Conservation (phyloP, 2,329 filamentous ascomycete genomes). For the Bertia moriformis region DNA sequence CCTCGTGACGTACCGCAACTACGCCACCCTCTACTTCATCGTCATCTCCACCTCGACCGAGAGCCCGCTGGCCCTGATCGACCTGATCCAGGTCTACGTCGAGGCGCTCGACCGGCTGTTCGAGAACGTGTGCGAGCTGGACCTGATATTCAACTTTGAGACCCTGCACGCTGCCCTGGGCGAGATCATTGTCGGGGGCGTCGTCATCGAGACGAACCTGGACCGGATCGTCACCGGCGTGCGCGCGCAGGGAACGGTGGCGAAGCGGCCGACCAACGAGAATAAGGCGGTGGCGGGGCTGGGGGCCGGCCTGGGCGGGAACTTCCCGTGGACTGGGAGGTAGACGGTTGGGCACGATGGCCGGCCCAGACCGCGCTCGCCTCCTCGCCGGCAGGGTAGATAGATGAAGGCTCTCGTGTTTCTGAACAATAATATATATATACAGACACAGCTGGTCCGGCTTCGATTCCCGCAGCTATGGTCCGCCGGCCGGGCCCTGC, state of each 20-base stretch:
- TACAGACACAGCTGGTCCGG: no score
- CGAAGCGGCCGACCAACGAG: constrained; percentile 68
- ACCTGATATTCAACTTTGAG: constrained; percentile 98
- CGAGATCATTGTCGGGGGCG: constrained; percentile 91
- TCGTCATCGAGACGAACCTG: constrained; percentile 82
- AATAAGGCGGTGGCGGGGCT: constrained; percentile 31
- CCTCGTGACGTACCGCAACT: constrained; percentile 93
- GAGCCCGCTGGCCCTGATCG: constrained; percentile 84
- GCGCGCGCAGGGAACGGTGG: constrained; percentile 61
- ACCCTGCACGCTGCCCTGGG: constrained; percentile 78
- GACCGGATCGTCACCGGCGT: constrained; percentile 82
- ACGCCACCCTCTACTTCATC: constrained; percentile 97
- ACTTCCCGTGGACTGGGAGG: constrained; percentile 15
- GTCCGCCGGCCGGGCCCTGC: no score
- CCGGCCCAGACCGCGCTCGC: not conserved
- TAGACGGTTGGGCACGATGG: constrained; percentile 5
- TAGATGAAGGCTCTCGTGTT: no score
- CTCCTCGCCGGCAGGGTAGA: no score
- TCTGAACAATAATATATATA: no score
- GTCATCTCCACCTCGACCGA: constrained; percentile 93
- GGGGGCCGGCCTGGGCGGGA: constrained; percentile 10
- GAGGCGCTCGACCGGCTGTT: constrained; percentile 89
- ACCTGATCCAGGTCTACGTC: constrained; percentile 95
- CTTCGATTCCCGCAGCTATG: no score
- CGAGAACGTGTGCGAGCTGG: constrained; percentile 95